Conservation (phyloP, 2,329 filamentous ascomycete species). For the Sporothrix pseudoabietina region DNA sequence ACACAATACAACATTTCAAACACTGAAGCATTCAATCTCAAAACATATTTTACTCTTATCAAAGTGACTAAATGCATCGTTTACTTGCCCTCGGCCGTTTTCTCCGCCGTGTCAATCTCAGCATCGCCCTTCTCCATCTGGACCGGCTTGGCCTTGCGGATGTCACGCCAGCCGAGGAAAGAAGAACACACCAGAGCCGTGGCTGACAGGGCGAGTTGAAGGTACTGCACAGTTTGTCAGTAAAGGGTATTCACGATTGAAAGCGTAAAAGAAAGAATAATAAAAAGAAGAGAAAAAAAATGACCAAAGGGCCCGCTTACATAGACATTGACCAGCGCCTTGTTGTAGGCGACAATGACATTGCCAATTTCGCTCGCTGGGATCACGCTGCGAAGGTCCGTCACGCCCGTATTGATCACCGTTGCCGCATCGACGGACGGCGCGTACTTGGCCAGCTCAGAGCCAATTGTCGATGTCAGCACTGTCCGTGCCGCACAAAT, state of each 20-base stretch:
- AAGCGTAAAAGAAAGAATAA: neutral
- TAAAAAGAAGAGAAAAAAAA: too few species aligned
- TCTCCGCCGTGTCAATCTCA: neutral
- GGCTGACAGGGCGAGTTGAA: slow-evolving; percentile 29
- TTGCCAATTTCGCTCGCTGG: neutral
- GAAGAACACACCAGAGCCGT: slow-evolving; percentile 21
- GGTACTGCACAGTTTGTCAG: slow-evolving; percentile 17
- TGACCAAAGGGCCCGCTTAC: neutral
- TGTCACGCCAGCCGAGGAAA: slow-evolving; percentile 31
- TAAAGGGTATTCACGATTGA: neutral
- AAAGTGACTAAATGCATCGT: neutral
- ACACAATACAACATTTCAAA: neutral
- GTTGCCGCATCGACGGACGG: slow-evolving; percentile 50
- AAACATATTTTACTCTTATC: neutral
- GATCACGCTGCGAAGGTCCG: slow-evolving; percentile 27
- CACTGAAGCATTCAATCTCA: too few species aligned
- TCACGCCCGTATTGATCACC: slow-evolving; percentile 55
- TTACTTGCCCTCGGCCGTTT: neutral
- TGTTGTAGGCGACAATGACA: slow-evolving; percentile 30
- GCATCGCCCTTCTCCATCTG: neutral
- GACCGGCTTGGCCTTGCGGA: slow-evolving; percentile 20
- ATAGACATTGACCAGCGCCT: slow-evolving; percentile 26
- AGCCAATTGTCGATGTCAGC: slow-evolving; percentile 65
- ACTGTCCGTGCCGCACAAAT: slow-evolving; percentile 67
- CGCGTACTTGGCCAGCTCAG: slow-evolving; percentile 50